Percentiles rank a stretch among this genome's conserved stretches.
These are phyloP conservation scores for Chlorella sp. DNA, from an alignment of 139 green algal species.

Conservation along the genomic window DNA sequence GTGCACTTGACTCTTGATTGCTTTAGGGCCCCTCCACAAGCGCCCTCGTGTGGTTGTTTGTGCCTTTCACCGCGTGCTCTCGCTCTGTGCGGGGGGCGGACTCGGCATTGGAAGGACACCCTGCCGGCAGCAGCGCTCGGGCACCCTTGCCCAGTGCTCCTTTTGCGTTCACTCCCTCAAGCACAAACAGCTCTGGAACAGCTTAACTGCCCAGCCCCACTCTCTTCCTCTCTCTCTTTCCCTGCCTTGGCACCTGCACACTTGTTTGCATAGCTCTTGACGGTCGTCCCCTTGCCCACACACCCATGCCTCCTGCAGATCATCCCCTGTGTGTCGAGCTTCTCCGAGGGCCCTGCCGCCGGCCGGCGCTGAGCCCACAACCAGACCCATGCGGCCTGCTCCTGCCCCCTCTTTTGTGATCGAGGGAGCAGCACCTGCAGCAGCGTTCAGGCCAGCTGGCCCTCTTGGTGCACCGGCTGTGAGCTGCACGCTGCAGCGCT, in stretches of 20 bases:
- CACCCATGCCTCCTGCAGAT: neutral
- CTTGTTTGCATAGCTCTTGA: too few relatives aligned
- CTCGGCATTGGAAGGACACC: neutral
- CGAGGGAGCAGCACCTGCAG: neutral
- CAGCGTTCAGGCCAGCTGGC: neutral
- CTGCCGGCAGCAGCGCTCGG: neutral
- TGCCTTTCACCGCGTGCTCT: neutral
- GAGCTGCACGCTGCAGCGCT: neutral
- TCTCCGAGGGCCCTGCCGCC: neutral
- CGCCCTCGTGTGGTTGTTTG: too few relatives aligned
- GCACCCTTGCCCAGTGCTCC: neutral
- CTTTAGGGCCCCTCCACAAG: too few relatives aligned
- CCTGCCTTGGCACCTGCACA: neutral
- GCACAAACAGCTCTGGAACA: too few relatives aligned
- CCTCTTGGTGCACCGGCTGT: neutral
- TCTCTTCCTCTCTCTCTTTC: too few relatives aligned
- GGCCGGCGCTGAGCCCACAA: neutral
- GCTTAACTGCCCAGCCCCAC: too few relatives aligned
- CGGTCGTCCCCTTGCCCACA: too few relatives aligned
- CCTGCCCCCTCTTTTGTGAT: too few relatives aligned
- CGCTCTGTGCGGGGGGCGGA: neutral
- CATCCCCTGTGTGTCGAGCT: neutral
- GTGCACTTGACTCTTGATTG: neutral
- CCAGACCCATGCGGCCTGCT: too few relatives aligned
- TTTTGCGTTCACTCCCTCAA: too few relatives aligned